Conservation (phyloP, 2,329 filamentous ascomycete genomes). For the Paecilomyces formosus region DNA sequence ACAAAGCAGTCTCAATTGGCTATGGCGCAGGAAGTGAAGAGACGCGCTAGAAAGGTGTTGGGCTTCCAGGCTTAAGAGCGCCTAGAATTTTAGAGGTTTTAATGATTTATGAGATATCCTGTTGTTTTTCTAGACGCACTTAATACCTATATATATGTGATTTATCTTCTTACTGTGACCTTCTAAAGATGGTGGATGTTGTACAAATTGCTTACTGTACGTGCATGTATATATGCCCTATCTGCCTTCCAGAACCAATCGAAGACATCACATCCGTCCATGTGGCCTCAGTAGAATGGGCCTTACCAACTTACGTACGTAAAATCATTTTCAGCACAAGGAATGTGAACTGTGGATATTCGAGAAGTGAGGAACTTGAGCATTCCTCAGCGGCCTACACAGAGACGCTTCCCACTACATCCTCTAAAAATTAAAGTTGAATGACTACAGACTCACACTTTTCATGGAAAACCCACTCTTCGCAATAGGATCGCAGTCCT, state of each 20-base stretch:
- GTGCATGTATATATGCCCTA: no score
- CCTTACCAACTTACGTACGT: no score
- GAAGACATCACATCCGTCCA: no score
- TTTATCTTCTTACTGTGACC: no score
- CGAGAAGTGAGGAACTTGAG: no score
- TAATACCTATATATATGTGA: not conserved
- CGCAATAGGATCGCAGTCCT: slow-evolving; percentile 18
- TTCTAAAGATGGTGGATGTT: no score
- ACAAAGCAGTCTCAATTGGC: slow-evolving; percentile 39
- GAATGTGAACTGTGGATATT: no score
- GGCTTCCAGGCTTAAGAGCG: slow-evolving; percentile 4
- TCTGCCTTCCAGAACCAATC: no score
- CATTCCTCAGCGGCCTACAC: no score
- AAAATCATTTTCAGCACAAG: no score
- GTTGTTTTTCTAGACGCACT: not conserved
- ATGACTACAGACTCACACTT: not conserved
- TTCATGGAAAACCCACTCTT: slow-evolving; percentile 1
- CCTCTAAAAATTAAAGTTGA: not conserved
- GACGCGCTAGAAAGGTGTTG: slow-evolving; percentile 19
- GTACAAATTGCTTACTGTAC: no score
- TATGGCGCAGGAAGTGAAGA: slow-evolving; percentile 28
- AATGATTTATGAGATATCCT: not conserved
- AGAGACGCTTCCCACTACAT: not conserved
- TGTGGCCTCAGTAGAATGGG: no score
- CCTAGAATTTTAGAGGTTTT: slow-evolving; percentile 8